Percentiles rank a stretch among this genome's conserved stretches.
These are phyloP conservation scores for Avena insularis DNA, from an alignment of 176 grass and related monocot species.

Conservation along the genomic window DNA sequence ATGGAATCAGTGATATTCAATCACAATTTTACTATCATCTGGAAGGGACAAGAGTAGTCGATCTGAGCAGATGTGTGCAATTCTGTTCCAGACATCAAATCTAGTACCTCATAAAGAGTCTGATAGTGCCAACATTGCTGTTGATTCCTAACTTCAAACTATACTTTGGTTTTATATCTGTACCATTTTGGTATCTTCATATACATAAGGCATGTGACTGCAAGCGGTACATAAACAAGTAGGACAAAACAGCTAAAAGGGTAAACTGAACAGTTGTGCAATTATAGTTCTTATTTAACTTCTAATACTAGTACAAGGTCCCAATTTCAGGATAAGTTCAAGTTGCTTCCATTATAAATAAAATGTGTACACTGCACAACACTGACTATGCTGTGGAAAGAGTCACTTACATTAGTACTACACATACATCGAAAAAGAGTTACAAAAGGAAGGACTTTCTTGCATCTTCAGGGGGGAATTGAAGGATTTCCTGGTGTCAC, in stretches of 20 bases:
- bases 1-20: background rate
- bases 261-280: background rate
- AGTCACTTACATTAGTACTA: background rate
- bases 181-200: background rate
- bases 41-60: background rate
- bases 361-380: background rate
- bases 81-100: conserved; percentile 6
- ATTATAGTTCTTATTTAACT: background rate
- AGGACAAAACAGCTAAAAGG: background rate
- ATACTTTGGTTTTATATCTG: background rate
- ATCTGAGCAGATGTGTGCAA: conserved; percentile 13
- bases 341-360: conserved; percentile 15
- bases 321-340: background rate
- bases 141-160: background rate
- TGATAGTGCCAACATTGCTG: background rate
- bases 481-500: background rate
- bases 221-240: background rate
- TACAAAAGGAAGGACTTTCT: background rate
- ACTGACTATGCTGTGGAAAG: background rate
- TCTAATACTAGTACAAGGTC: background rate
- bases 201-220: background rate
- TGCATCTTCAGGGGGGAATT: background rate
- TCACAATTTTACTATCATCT: background rate
- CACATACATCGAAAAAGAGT: conserved; percentile 3
- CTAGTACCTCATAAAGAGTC: background rate